A percentile compares a stretch with the other conserved stretches of the same genome.
Evolutionary conservation across 2,329 filamentous ascomycete genomes (phyloP).

Genomic region (Teratosphaeria pseudoeucalypti): DNA sequence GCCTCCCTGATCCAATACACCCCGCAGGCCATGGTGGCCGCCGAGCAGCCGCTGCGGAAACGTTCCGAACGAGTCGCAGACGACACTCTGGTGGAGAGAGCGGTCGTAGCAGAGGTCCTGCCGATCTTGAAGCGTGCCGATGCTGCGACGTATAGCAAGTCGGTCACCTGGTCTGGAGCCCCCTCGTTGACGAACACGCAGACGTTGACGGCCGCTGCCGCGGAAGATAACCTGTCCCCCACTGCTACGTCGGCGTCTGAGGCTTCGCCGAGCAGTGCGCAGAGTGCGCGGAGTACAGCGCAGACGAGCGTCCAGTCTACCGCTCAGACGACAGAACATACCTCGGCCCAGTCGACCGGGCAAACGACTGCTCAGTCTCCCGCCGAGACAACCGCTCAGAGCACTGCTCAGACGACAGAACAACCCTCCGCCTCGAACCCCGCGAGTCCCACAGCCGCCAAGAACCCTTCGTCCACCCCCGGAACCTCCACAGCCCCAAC

Average conservation of each 20-base stretch:
- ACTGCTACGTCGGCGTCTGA: background rate
- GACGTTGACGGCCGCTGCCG: background rate
- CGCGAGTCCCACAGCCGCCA: background rate
- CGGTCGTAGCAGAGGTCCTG: background rate
- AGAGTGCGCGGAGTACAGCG: background rate
- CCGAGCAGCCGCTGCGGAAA: background rate
- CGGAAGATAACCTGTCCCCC: background rate
- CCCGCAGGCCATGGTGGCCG: background rate
- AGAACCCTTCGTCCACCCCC: background rate
- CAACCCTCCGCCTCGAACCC: background rate
- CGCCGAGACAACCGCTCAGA: background rate
- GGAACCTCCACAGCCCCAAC: background rate
- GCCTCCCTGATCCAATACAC: conserved; percentile 1
- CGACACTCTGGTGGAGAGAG: background rate
- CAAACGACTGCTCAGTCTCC: background rate
- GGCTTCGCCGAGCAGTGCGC: background rate
- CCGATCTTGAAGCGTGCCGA: background rate
- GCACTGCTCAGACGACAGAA: background rate
- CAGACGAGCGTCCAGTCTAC: background rate
- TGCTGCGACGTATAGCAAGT: background rate
- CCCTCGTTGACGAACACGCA: background rate
- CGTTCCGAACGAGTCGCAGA: background rate
- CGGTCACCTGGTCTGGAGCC: background rate
- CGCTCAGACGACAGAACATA: background rate
- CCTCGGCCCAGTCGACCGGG: background rate